Evolutionary conservation across 352 stramenopile genomes (phyloP).

Genomic region (Globisporangium cederbergense): DNA sequence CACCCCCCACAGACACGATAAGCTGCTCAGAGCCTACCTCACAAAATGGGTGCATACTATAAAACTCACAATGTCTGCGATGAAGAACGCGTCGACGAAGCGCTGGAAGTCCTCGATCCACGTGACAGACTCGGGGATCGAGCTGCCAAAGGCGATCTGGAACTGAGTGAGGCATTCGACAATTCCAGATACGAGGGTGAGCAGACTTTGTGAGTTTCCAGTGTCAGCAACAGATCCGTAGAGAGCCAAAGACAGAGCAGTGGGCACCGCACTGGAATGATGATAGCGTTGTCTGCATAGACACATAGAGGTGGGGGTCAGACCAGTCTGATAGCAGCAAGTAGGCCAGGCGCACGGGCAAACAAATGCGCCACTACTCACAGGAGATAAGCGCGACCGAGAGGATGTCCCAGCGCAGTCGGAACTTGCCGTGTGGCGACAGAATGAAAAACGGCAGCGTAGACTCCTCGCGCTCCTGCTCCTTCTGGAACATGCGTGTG

Average conservation of each 20-base stretch:
- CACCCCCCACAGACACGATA: too few relatives aligned
- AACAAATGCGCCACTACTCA: constrained; percentile 17
- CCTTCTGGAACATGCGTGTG: constrained; percentile 87
- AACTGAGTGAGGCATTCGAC: constrained; percentile 36
- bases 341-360: too few relatives aligned
- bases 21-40: too few relatives aligned
- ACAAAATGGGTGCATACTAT: too few relatives aligned
- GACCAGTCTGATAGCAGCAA: too few relatives aligned
- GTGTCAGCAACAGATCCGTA: neutral
- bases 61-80: constrained; percentile 58
- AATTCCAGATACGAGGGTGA: neutral
- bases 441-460: constrained; percentile 77
- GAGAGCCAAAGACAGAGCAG: neutral
- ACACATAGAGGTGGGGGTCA: neutral
- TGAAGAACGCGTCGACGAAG: constrained; percentile 68
- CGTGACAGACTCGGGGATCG: constrained; percentile 15
- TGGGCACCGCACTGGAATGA: constrained; percentile 41
- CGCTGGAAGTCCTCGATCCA: constrained; percentile 54
- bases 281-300: constrained; percentile 63
- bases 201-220: neutral
- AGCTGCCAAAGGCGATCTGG: constrained; percentile 54
- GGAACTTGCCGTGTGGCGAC: constrained; percentile 72
- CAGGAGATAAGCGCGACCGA: constrained; percentile 72
- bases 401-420: constrained; percentile 70
- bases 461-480: constrained; percentile 78